Conservation (phyloP, 306 rosid genomes). For the Rubus idaeus region DNA sequence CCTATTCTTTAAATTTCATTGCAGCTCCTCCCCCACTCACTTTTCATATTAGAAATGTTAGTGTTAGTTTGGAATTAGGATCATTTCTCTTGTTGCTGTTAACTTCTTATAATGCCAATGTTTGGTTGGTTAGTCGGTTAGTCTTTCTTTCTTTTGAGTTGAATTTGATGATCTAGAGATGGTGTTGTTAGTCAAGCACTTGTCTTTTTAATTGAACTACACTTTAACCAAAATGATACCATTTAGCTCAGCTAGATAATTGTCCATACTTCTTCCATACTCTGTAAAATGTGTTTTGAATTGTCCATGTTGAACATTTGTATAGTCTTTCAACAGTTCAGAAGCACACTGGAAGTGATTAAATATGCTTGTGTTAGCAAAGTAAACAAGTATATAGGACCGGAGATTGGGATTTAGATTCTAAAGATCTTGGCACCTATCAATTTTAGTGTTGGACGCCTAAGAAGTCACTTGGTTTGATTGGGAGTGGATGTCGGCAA, state of each 20-base stretch:
- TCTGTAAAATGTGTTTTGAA: background rate
- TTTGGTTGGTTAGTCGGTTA: background rate
- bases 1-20: background rate
- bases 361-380: background rate
- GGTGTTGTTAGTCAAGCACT: background rate
- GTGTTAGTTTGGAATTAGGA: background rate
- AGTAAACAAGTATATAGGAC: background rate
- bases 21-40: background rate
- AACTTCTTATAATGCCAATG: background rate
- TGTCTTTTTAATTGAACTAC: background rate
- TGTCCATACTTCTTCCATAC: background rate
- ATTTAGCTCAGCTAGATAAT: background rate
- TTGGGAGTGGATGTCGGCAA: background rate
- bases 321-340: background rate
- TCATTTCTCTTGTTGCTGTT: background rate
- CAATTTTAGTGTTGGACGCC: background rate
- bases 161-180: slow-evolving; percentile 11
- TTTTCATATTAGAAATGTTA: background rate
- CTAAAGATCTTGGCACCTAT: background rate
- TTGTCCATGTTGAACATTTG: background rate
- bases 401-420: background rate
- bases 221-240: background rate
- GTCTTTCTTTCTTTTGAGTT: background rate
- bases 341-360: background rate
- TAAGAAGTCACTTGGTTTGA: background rate